Evolutionary conservation across 129 eudicot genomes (phyloP).

Genomic region (Sambucus nigra): DNA sequence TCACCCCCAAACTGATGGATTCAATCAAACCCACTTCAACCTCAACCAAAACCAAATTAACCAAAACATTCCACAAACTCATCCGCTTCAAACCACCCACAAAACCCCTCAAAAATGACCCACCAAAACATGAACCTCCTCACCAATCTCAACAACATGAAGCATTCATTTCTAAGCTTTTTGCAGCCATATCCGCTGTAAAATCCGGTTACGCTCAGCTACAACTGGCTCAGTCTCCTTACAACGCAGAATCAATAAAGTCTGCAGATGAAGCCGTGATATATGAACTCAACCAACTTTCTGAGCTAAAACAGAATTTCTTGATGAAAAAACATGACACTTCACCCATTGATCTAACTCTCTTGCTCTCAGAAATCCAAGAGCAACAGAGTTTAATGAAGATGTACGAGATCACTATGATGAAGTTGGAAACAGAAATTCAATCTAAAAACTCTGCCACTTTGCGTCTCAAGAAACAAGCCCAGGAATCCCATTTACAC

Average conservation of each 20-base stretch:
- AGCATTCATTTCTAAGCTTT: slow-evolving; percentile 72
- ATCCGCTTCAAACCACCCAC: slow-evolving; percentile 36
- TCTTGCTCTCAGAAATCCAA: slow-evolving; percentile 58
- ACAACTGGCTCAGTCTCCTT: slow-evolving; percentile 78
- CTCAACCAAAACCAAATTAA: slow-evolving; percentile 38
- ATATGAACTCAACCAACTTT: slow-evolving; percentile 44
- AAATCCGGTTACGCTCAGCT: slow-evolving; percentile 87
- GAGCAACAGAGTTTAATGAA: slow-evolving; percentile 70
- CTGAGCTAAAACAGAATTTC: slow-evolving; percentile 50
- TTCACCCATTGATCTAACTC: slow-evolving; percentile 60
- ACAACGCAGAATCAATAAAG: slow-evolving; percentile 52
- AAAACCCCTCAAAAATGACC: slow-evolving; percentile 40
- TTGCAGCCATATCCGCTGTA: slow-evolving; percentile 59
- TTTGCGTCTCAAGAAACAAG: slow-evolving; percentile 23
- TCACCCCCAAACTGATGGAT: slow-evolving; percentile 26
- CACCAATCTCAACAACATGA: slow-evolving; percentile 44
- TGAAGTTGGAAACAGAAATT: slow-evolving; percentile 56
- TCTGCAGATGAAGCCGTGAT: slow-evolving; percentile 68
- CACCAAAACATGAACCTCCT: slow-evolving; percentile 8
- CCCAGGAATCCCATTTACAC: slow-evolving; percentile 40
- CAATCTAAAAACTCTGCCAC: slow-evolving; percentile 35
- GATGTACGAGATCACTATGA: slow-evolving; percentile 87
- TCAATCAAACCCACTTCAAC: slow-evolving; percentile 34
- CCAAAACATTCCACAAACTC: slow-evolving; percentile 51
- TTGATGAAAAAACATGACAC: slow-evolving; percentile 47